A percentile compares a stretch with the other conserved stretches of the same genome.
Evolutionary conservation across 345 rosid genomes (phyloP).

Genomic region (Mangifera indica): DNA sequence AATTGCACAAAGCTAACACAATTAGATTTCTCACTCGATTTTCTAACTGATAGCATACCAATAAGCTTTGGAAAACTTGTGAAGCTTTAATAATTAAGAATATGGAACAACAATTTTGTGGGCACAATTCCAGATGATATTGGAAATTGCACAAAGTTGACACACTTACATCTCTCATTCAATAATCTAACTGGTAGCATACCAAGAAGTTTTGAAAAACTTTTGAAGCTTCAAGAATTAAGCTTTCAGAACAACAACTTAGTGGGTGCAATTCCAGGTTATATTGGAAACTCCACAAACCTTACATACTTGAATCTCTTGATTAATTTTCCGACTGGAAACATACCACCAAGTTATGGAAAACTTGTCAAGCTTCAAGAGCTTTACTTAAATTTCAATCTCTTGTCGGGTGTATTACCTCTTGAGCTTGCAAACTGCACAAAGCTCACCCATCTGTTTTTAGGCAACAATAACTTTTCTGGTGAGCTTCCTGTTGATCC

Average conservation of each 20-base stretch:
- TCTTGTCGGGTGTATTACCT: conserved; percentile 72
- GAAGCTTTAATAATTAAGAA: no score
- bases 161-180: conserved; percentile 73
- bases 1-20: no score
- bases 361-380: conserved; percentile 69
- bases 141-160: conserved; percentile 72
- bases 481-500: conserved; percentile 62
- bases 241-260: conserved; percentile 86
- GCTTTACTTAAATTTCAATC: conserved; percentile 85
- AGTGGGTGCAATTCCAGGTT: conserved; percentile 73
- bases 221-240: conserved; percentile 70
- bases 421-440: conserved; percentile 65
- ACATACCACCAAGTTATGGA: conserved; percentile 71
- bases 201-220: conserved; percentile 61
- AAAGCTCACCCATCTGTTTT: conserved; percentile 61
- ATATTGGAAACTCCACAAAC: conserved; percentile 63
- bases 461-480: conserved; percentile 68
- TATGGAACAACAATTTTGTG: no score
- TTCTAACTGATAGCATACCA: no score
- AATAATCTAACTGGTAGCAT: conserved; percentile 78
- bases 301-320: conserved; percentile 70
- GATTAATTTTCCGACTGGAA: conserved; percentile 68
- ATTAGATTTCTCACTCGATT: no score
- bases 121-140: conserved; percentile 83
- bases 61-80: no score